Percentiles rank a stretch among this genome's conserved stretches.
These are phyloP conservation scores for Chrysoporthe cubensis DNA, from an alignment of 2,329 filamentous ascomycete species.

Conservation along the genomic window DNA sequence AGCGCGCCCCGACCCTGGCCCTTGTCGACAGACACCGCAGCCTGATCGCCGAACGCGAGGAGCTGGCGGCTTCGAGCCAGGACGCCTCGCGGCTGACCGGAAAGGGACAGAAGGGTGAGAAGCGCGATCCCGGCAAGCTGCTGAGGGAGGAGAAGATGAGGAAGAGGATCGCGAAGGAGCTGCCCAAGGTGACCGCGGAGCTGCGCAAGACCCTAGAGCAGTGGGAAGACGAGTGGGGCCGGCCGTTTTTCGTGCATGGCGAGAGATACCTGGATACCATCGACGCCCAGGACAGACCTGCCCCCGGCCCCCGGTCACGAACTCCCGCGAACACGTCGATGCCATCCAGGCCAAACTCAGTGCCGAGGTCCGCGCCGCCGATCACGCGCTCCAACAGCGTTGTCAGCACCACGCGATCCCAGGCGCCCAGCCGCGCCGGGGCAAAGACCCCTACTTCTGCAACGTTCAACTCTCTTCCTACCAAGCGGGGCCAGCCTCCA, in stretches of 20 bases:
- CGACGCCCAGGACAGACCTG: conserved; percentile 65
- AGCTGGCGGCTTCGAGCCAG: conserved; percentile 87
- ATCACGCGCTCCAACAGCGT: conserved; percentile 40
- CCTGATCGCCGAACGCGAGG: conserved; percentile 83
- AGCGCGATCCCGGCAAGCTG: conserved; percentile 90
- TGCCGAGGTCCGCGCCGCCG: conserved; percentile 41
- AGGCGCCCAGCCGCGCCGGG: conserved; percentile 43
- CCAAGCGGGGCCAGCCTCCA: conserved; percentile 40
- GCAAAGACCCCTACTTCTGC: conserved; percentile 61
- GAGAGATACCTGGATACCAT: conserved; percentile 87
- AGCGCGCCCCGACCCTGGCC: conserved; percentile 81
- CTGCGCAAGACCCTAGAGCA: conserved; percentile 77
- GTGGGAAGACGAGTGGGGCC: conserved; percentile 94
- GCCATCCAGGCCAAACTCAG: conserved; percentile 47
- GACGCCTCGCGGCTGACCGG: conserved; percentile 93
- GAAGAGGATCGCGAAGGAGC: conserved; percentile 93
- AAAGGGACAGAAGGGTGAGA: conserved; percentile 90
- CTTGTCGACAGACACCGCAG: conserved; percentile 83
- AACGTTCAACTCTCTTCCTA: conserved; percentile 33
- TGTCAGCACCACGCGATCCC: conserved; percentile 40
- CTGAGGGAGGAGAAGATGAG: conserved; percentile 98
- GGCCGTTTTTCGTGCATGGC: conserved; percentile 90
- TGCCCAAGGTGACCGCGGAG: conserved; percentile 89
- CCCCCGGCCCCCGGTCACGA: conserved; percentile 70
- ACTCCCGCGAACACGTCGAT: conserved; percentile 65